phyloP scores from a whole-genome alignment of 805 yeast species.

The Starmerella bombicola region DNA sequence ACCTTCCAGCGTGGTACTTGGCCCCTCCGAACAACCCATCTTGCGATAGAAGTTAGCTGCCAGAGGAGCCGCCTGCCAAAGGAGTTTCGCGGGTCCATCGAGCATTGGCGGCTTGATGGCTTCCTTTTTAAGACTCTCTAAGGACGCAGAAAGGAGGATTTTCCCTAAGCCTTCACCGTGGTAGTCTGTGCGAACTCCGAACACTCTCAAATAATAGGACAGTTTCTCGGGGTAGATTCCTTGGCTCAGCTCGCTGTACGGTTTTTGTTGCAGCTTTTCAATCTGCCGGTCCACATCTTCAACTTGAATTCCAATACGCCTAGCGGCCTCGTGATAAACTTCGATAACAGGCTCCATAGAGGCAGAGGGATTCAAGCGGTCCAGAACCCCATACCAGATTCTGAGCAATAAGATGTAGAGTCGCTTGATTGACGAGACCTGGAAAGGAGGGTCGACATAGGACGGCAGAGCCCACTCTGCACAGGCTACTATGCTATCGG shows the following conservation, averaged over 20 bases:
- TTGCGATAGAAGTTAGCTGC: constrained; percentile 10
- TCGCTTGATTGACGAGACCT: not conserved
- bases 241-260: not conserved
- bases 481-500: not conserved
- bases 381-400: not conserved
- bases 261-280: not conserved
- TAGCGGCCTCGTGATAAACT: constrained; percentile 5
- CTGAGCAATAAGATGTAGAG: not conserved
- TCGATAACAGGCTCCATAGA: not conserved
- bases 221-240: constrained; percentile 5
- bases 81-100: constrained; percentile 11
- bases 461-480: not conserved
- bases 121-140: not conserved
- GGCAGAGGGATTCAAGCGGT: not conserved
- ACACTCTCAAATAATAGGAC: constrained; percentile 5
- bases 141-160: not conserved
- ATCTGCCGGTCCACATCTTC: not conserved
- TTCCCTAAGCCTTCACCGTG: constrained; percentile 12
- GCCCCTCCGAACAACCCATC: constrained; percentile 1
- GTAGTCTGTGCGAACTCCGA: constrained; percentile 9
- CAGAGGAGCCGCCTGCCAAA: constrained; percentile 11
- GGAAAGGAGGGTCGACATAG: constrained; percentile 1
- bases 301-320: not conserved
- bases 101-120: constrained; percentile 8
- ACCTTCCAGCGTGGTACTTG: not conserved